phyloP scores from a whole-genome alignment of 2,329 filamentous ascomycete species.

The Mycosphaerella sp. region DNA sequence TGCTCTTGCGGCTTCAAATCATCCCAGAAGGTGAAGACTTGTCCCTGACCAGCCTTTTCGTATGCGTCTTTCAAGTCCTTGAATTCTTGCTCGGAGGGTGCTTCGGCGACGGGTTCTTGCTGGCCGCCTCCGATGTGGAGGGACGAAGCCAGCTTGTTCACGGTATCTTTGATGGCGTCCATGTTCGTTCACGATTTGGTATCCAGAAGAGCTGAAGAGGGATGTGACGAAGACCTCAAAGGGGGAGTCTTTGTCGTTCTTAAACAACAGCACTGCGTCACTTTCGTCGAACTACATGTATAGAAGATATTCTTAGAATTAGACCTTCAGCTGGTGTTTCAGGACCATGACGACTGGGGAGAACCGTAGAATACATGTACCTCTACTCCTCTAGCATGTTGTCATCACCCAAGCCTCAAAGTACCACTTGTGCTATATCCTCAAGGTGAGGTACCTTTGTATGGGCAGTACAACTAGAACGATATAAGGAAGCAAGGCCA shows the following conservation, averaged over 20 bases:
- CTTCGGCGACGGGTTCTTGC: conserved; percentile 37
- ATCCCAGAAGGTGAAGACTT: conserved; percentile 85
- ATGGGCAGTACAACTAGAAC: too few relatives aligned
- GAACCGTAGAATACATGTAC: too few relatives aligned
- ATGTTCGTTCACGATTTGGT: conserved; percentile 2
- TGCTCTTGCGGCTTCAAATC: conserved; percentile 67
- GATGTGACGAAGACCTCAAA: not conserved
- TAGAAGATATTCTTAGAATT: not conserved
- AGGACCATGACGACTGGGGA: not conserved
- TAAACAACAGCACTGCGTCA: not conserved
- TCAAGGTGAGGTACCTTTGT: too few relatives aligned
- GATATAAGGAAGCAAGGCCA: too few relatives aligned
- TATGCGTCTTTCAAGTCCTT: conserved; percentile 66
- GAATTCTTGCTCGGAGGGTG: conserved; percentile 61
- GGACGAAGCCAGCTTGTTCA: conserved; percentile 21
- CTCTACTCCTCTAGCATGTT: too few relatives aligned
- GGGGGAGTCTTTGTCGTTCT: not conserved
- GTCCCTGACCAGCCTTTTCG: conserved; percentile 66
- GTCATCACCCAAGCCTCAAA: too few relatives aligned
- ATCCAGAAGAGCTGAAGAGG: not conserved
- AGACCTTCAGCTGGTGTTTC: not conserved
- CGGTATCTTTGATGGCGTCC: conserved; percentile 22
- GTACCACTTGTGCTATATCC: too few relatives aligned
- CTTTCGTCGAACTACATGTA: not conserved
- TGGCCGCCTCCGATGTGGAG: conserved; percentile 24